Percentiles rank a stretch among this genome's conserved stretches.
Evolutionary conservation across 2,329 filamentous ascomycete species (phyloP).

Genomic region (Salinomyces thailandicus): DNA sequence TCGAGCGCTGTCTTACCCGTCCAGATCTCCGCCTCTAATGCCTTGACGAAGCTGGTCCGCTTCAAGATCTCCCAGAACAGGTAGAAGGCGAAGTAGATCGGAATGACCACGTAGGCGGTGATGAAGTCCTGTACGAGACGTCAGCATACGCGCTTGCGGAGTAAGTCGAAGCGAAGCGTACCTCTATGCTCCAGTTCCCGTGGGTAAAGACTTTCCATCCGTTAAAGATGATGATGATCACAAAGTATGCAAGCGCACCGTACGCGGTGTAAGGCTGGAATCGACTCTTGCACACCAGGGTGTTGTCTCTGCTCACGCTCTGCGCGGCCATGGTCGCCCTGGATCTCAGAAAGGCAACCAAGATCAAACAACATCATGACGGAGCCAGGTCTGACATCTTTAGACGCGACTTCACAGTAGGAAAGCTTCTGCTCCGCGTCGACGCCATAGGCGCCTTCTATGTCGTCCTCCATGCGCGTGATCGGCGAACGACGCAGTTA

Average conservation of each 20-base stretch:
- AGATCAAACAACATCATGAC: conserved; percentile 21
- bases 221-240: conserved; percentile 56
- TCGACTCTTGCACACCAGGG: conserved; percentile 41
- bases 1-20: conserved; percentile 39
- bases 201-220: conserved; percentile 49
- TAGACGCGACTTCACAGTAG: too few relatives aligned
- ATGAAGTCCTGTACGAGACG: conserved; percentile 1
- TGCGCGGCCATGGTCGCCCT: conserved; percentile 10
- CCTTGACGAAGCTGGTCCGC: conserved; percentile 43
- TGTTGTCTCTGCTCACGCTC: conserved; percentile 19
- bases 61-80: conserved; percentile 56
- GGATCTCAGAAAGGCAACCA: conserved; percentile 23
- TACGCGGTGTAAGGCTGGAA: conserved; percentile 48
- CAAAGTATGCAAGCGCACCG: conserved; percentile 47
- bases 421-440: too few relatives aligned
- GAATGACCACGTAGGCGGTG: conserved; percentile 12
- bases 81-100: conserved; percentile 37
- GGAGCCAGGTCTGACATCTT: too few relatives aligned
- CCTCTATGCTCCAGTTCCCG: conserved; percentile 12
- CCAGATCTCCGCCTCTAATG: conserved; percentile 35
- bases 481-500: too few relatives aligned
- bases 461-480: too few relatives aligned
- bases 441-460: too few relatives aligned
- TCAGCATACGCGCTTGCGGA: neutral
- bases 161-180: too few relatives aligned